These are phyloP conservation scores for Diaporthe ilicicola DNA, from an alignment of 2,329 filamentous ascomycete species.

Conservation along the genomic window DNA sequence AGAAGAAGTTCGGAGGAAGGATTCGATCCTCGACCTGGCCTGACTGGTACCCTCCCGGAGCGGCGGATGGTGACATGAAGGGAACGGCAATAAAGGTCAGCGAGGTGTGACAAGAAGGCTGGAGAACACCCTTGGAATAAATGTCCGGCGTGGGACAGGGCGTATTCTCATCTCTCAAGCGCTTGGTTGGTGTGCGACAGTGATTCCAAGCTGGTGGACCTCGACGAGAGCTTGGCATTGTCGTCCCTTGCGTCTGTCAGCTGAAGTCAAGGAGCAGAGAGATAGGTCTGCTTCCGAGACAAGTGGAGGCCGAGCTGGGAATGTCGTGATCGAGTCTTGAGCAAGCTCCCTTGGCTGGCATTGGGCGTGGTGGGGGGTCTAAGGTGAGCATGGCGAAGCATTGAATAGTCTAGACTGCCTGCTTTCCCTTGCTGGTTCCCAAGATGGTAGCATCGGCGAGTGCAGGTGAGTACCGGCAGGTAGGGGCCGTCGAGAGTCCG, in stretches of 20 bases:
- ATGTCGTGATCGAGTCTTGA: constrained; percentile 9
- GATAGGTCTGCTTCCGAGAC: not conserved
- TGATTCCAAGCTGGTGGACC: not conserved
- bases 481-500: constrained; percentile 2
- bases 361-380: not conserved
- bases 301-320: constrained; percentile 5
- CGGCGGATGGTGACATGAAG: not conserved
- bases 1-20: constrained; percentile 10
- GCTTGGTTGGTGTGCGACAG: not conserved
- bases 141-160: constrained; percentile 9
- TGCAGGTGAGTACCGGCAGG: constrained; percentile 9
- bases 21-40: not conserved
- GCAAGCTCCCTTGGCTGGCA: constrained; percentile 8
- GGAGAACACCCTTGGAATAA: not conserved
- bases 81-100: constrained; percentile 15
- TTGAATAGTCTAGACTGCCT: not conserved
- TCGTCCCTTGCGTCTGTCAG: constrained; percentile 1
- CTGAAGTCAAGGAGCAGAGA: not conserved
- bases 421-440: constrained; percentile 4
- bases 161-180: not conserved
- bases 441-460: not conserved
- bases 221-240: not conserved
- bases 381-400: not conserved
- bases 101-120: constrained; percentile 8
- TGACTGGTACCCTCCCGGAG: not conserved